Percentiles rank a stretch among this genome's conserved stretches.
These are phyloP conservation scores for Capillidium rhysosporum DNA, from an alignment of 371 early-diverging fungal species.

Conservation along the genomic window DNA sequence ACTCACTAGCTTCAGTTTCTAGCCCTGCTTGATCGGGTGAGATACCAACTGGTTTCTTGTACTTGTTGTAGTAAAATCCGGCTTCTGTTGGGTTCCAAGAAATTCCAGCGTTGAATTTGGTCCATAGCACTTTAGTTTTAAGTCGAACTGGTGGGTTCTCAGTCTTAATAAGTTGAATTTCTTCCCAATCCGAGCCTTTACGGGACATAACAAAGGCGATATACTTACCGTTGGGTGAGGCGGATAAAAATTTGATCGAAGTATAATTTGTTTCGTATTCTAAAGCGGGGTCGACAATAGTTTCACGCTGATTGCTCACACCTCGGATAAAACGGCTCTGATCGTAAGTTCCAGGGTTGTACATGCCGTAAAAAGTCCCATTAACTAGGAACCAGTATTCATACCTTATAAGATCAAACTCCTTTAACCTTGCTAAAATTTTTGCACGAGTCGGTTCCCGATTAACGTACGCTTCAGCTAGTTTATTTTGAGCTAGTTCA, in stretches of 20 bases:
- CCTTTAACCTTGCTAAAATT: no score
- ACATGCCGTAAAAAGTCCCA: neutral
- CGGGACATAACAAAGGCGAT: slow-evolving; percentile 21
- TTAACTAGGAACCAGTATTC: neutral
- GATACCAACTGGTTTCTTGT: neutral
- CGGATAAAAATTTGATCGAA: slow-evolving; percentile 15
- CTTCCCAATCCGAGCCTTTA: slow-evolving; percentile 40
- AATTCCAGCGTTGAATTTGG: slow-evolving; percentile 25
- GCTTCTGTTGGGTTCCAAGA: slow-evolving; percentile 33
- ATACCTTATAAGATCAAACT: no score
- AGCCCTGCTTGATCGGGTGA: neutral
- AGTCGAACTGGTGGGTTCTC: slow-evolving; percentile 6
- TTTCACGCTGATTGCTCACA: neutral
- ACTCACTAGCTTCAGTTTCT: neutral
- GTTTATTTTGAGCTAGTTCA: neutral
- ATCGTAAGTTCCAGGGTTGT: neutral
- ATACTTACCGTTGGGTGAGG: slow-evolving; percentile 24
- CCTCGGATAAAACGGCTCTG: no score
- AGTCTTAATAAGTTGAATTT: slow-evolving; percentile 20
- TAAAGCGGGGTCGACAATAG: neutral
- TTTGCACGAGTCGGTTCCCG: neutral
- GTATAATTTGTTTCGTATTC: no score
- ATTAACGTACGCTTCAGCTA: neutral
- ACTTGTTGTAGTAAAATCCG: slow-evolving; percentile 32
- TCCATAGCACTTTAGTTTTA: slow-evolving; percentile 19